Base-by-base conservation (phyloP, 1,284 basidiomycete species). In the Cutaneotrichosporon sp. region DNA sequence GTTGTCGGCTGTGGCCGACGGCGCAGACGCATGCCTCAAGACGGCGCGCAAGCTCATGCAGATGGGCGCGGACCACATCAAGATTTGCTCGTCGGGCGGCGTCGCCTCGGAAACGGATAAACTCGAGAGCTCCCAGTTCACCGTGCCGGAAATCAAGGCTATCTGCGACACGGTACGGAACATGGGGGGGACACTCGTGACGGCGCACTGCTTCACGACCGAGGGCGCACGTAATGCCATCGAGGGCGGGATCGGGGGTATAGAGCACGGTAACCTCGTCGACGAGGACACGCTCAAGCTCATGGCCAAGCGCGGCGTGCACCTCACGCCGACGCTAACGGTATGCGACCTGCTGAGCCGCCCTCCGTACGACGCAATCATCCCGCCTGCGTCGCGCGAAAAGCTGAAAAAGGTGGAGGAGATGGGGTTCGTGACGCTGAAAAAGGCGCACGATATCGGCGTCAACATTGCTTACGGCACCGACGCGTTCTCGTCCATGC, bases 91-190 rank as follows among this genome's bases (percentile, higher is more conserved):
- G 9, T 76, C 76, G 3, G 78, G 78, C 21, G 79, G 79, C 1
- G 79, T 80, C 2, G 74, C 77, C 0, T 75, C 70, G 8, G 74
- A 74, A 23, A 78, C 77, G 41, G 79, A 80, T 53, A 69, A 71
- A 0, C 77, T 80, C 37, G 78, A 80, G 60, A 76, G 74, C 1
- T 69, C 78, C 0, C 80, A 81, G 59, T 80, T 76, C 59, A 76
- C 76, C 0, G 66, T 73, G 1, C 78, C 79, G 14, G 79, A 80
- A 64, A 69, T 80, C 13, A 62, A 60, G 18, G 79, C 79, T 0
- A 77, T 80, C 55, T 79, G 77, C 3, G 72, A 67, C n/a, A 79
- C 78, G 0, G 77, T 75, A 47, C 63, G 59, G 54, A 75, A 77
- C 49, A 79, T 79, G 77, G 58, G 61, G 41, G 59, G 60, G 3